phyloP scores from a whole-genome alignment of 2,329 filamentous ascomycete genomes.

The Phaeophleospora eucalypticola region DNA sequence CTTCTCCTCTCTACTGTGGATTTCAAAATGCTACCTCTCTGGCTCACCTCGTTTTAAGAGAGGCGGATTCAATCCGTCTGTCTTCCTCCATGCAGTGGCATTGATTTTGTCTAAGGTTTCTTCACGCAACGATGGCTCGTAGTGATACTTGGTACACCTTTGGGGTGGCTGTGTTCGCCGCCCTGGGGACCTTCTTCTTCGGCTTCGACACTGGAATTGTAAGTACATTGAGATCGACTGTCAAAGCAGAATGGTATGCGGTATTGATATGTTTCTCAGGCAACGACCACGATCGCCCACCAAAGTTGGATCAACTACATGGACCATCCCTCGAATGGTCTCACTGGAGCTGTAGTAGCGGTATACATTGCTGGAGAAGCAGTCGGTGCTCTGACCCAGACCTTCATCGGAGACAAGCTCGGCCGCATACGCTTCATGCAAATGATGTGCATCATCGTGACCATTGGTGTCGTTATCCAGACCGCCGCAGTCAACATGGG shows the following conservation, averaged over 20 bases:
- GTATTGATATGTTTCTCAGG: not conserved
- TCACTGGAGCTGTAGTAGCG: constrained; percentile 56
- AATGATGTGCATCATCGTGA: constrained; percentile 52
- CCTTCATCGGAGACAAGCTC: constrained; percentile 48
- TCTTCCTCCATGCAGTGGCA: too few relatives aligned
- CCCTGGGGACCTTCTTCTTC: constrained; percentile 57
- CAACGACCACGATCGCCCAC: constrained; percentile 59
- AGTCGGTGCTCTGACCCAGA: constrained; percentile 50
- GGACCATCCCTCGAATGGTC: constrained; percentile 50
- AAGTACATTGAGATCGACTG: not conserved
- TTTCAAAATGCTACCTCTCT: too few relatives aligned
- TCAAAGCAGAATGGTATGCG: not conserved
- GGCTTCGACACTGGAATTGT: constrained; percentile 58
- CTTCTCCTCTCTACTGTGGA: too few relatives aligned
- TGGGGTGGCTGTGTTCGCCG: constrained; percentile 53
- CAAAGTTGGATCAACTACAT: constrained; percentile 59
- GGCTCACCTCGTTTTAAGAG: too few relatives aligned
- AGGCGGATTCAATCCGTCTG: too few relatives aligned
- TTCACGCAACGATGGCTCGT: constrained; percentile 6
- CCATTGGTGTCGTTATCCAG: constrained; percentile 52
- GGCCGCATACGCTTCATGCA: constrained; percentile 36
- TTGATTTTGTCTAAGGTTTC: too few relatives aligned
- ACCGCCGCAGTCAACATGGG: constrained; percentile 49
- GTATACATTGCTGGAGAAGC: constrained; percentile 59
- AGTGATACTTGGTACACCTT: constrained; percentile 43